Conservation (phyloP, 495 filamentous ascomycete genomes). For the Tuber borchii region DNA sequence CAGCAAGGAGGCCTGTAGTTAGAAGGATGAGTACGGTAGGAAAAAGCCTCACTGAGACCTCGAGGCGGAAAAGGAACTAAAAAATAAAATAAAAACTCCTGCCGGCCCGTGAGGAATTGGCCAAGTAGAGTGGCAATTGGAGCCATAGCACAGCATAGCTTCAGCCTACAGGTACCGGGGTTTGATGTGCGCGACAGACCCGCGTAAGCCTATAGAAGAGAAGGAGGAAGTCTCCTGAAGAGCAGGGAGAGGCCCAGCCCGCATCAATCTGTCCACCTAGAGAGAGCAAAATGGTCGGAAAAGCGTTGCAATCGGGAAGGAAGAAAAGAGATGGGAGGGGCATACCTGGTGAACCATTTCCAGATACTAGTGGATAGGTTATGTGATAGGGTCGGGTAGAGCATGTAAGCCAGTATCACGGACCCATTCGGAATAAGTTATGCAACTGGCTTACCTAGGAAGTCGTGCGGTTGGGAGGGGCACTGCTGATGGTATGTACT, state of each 20-base stretch:
- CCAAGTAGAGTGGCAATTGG: background rate
- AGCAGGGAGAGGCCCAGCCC: background rate
- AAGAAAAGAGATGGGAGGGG: background rate
- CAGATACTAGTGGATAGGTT: background rate
- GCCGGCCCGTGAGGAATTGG: background rate
- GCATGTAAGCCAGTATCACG: background rate
- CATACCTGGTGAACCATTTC: background rate
- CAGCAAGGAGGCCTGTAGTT: background rate
- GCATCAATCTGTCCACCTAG: background rate
- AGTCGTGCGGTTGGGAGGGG: background rate
- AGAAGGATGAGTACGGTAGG: background rate
- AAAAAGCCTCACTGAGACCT: constrained; percentile 4
- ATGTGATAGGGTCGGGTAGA: background rate
- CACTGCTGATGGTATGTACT: background rate
- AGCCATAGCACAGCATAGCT: background rate
- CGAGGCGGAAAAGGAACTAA: background rate
- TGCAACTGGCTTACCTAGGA: background rate
- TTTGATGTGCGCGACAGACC: background rate
- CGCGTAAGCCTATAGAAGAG: background rate
- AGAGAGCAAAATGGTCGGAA: background rate
- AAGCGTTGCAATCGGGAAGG: background rate
- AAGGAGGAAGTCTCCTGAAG: background rate
- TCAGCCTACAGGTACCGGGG: background rate
- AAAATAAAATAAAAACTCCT: background rate
- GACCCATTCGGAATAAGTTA: background rate